Evolutionary conservation across 768 basidiomycete species (phyloP), one percentile per base, ranked within the genome.

Genomic region (Chlorophyllum brunneum): DNA sequence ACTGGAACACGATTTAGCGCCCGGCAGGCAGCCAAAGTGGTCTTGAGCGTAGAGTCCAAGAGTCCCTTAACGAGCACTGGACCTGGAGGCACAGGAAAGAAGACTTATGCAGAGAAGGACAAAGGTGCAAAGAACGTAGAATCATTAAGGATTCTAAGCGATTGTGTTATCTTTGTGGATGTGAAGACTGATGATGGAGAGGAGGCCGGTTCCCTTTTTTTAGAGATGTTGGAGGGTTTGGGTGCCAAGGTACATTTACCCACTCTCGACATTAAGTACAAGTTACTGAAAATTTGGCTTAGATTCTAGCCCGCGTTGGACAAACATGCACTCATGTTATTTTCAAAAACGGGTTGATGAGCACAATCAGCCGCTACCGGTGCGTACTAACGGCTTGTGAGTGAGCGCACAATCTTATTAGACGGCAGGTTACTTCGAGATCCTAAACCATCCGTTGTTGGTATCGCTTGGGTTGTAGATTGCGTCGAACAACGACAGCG

Each of bases 401-500:
- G 18, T 37, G 40, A 30, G 8, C 13, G 34, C 26, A 53, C 20
- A 39, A 46, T 15, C 24, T 36, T 31, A 2, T 3, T 29, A 51
- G 16, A 23, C 15, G 11, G 11, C 29, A 88, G 87, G 47, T 62
- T 82, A 42, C 69, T 89, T 20, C 71, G 80, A 39, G 84, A 90
- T 34, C 88, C 79, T 65, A 61, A 85, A 61, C 92, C 92, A 0
- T 58, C 70, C 22, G 83, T 92, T 13, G 86, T 95, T 13, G 88
- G 90, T 6, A 89, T 93, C 58, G 86, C 82, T 15, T 94, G 92
- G 92, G 87, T 95, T 4, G 88, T 93, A 2, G 84, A 90, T 61
- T 95, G 91, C 58, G 86, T 79, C 1, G 91, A 93, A 59, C 79
- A 83, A 56, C 74, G 77, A 39, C 65, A 65, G 33, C 78, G 68